A percentile compares a stretch with the other conserved stretches of the same genome.
Evolutionary conservation across 768 basidiomycete species (phyloP).

Genomic region (Pleurotus pulmonarius): DNA sequence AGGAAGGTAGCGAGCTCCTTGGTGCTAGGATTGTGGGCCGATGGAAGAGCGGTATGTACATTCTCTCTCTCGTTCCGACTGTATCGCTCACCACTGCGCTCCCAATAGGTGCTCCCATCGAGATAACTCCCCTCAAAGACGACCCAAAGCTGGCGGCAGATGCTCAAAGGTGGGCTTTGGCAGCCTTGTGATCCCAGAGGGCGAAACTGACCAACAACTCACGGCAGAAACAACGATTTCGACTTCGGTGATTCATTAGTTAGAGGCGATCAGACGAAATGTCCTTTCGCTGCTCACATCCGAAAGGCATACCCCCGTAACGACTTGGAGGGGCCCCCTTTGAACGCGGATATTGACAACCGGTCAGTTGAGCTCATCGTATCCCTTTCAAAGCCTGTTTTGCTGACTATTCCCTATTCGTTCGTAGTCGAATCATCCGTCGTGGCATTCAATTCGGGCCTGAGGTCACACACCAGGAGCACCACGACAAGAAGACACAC

Average conservation of each 20-base stretch:
- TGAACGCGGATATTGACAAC: slow-evolving; percentile 16
- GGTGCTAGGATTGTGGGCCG: slow-evolving; percentile 52
- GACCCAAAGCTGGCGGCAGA: slow-evolving; percentile 32
- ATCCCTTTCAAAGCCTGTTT: neutral
- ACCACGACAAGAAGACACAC: slow-evolving; percentile 29
- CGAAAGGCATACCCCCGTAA: slow-evolving; percentile 45
- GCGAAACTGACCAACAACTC: neutral
- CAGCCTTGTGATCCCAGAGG: slow-evolving; percentile 11
- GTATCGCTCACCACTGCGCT: no score
- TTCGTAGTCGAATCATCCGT: slow-evolving; percentile 38
- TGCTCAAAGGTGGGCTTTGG: slow-evolving; percentile 24
- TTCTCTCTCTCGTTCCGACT: neutral
- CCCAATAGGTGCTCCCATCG: slow-evolving; percentile 39
- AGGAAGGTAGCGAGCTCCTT: slow-evolving; percentile 44
- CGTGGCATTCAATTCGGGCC: slow-evolving; percentile 51
- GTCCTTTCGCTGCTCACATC: slow-evolving; percentile 47
- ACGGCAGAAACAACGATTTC: slow-evolving; percentile 39
- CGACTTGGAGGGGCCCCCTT: slow-evolving; percentile 29
- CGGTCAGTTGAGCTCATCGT: slow-evolving; percentile 20
- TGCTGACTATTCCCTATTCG: slow-evolving; percentile 4
- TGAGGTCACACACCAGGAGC: slow-evolving; percentile 40
- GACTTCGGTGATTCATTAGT: slow-evolving; percentile 23
- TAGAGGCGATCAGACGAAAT: slow-evolving; percentile 24
- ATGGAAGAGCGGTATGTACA: slow-evolving; percentile 47
- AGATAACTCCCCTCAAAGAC: slow-evolving; percentile 38